phyloP scores from a whole-genome alignment of 1,139 yeast species.

The Spencermartinsiella ligniputridi region DNA sequence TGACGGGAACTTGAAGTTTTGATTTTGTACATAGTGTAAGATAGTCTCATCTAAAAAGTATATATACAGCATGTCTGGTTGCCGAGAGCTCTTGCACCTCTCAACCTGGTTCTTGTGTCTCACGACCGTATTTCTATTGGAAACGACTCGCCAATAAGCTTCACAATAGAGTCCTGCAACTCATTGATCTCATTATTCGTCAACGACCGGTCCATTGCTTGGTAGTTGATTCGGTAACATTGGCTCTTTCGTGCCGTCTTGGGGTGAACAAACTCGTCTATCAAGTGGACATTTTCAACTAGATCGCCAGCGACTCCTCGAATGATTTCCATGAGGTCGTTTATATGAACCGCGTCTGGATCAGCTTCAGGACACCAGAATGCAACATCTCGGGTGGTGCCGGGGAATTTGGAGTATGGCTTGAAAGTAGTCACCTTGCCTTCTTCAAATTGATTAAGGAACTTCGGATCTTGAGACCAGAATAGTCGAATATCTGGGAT shows the following conservation, averaged over 20 bases:
- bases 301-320: conserved; percentile 78
- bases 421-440: conserved; percentile 68
- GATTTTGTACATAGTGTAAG: conserved; percentile 14
- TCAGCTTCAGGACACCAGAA: conserved; percentile 66
- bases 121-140: conserved; percentile 58
- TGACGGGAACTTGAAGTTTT: background rate
- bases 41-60: background rate
- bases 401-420: conserved; percentile 91
- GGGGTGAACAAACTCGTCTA: conserved; percentile 84
- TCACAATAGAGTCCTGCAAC: conserved; percentile 61
- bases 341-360: conserved; percentile 51
- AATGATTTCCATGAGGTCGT: conserved; percentile 92
- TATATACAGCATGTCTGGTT: conserved; percentile 6
- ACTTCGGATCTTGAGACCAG: conserved; percentile 85
- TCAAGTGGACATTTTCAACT: conserved; percentile 75
- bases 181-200: conserved; percentile 76
- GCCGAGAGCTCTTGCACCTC: background rate
- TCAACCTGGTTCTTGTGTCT: background rate
- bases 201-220: conserved; percentile 90
- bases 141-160: conserved; percentile 47
- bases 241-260: conserved; percentile 72
- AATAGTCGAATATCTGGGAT: conserved; percentile 92
- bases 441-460: conserved; percentile 62
- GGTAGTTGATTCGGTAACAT: conserved; percentile 87
- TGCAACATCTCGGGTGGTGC: conserved; percentile 79